Evolutionary conservation across 1,284 basidiomycete species (phyloP).

Genomic region (Porogramme epimiltina): DNA sequence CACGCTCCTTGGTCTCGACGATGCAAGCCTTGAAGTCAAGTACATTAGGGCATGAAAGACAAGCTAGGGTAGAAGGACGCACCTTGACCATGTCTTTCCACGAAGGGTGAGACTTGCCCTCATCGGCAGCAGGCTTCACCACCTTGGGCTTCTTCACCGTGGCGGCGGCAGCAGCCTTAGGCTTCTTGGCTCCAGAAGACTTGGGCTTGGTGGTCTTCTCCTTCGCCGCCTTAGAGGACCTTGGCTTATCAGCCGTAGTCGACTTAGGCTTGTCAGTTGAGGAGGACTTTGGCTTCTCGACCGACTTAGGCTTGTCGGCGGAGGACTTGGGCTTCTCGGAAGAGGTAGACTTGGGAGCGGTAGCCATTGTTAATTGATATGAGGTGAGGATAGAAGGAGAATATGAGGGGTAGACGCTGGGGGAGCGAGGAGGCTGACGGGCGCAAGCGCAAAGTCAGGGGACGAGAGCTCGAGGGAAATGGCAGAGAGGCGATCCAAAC

Average conservation of each 20-base stretch:
- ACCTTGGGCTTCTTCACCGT: constrained; percentile 22
- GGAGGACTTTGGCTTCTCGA: constrained; percentile 20
- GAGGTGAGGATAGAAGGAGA: not conserved
- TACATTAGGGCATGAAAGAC: constrained; percentile 6
- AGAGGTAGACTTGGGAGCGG: constrained; percentile 23
- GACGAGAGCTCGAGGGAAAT: constrained; percentile 22
- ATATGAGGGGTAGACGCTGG: not conserved
- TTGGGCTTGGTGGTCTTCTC: constrained; percentile 50
- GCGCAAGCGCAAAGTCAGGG: constrained; percentile 18
- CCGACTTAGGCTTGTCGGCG: constrained; percentile 19
- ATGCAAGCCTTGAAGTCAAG: constrained; percentile 72
- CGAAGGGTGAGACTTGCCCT: constrained; percentile 51
- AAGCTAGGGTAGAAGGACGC: constrained; percentile 14
- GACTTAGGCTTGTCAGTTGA: constrained; percentile 17
- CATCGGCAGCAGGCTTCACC: constrained; percentile 37
- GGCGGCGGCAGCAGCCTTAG: constrained; percentile 31
- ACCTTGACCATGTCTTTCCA: constrained; percentile 85
- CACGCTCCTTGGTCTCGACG: constrained; percentile 68
- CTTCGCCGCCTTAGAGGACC: constrained; percentile 20
- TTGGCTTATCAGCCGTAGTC: constrained; percentile 16
- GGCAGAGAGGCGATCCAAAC: constrained; percentile 7
- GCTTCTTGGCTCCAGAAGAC: constrained; percentile 39
- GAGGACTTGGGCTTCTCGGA: constrained; percentile 24
- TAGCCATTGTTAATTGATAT: constrained; percentile 15
- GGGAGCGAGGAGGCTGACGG: constrained; percentile 7